A percentile compares a stretch with the other conserved stretches of the same genome.
phyloP scores from a whole-genome alignment of 176 grass and related monocot species.

The Microstegium vimineum region DNA sequence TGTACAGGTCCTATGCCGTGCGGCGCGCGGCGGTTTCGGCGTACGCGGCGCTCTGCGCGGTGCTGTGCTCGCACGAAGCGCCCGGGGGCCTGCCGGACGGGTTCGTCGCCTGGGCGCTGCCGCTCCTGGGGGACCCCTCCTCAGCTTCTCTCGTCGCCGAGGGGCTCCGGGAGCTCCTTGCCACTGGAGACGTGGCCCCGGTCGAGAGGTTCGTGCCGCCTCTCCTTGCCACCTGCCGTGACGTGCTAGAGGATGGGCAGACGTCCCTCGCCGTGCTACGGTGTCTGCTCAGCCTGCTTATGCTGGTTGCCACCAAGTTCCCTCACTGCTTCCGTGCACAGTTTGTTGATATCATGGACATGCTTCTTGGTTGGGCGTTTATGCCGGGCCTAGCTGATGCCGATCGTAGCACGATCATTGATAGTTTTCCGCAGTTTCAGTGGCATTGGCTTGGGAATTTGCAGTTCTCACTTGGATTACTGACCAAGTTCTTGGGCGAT shows the following conservation, averaged over 20 bases:
- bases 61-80: slow-evolving; percentile 59
- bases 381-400: slow-evolving; percentile 70
- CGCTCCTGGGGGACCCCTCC: slow-evolving; percentile 61
- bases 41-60: slow-evolving; percentile 74
- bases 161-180: slow-evolving; percentile 70
- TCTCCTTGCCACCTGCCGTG: slow-evolving; percentile 69
- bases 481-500: slow-evolving; percentile 92
- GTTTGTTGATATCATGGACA: slow-evolving; percentile 82
- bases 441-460: slow-evolving; percentile 85
- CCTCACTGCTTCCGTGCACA: slow-evolving; percentile 74
- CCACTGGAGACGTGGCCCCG: slow-evolving; percentile 46
- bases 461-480: slow-evolving; percentile 74
- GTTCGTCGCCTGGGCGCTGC: slow-evolving; percentile 84
- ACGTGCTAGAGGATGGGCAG: slow-evolving; percentile 86
- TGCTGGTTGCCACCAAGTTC: slow-evolving; percentile 74
- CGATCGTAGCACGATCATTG: slow-evolving; percentile 72
- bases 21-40: slow-evolving; percentile 67
- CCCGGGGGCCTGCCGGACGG: slow-evolving; percentile 68
- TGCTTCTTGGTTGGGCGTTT: slow-evolving; percentile 90
- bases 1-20: slow-evolving; percentile 68
- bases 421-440: slow-evolving; percentile 88
- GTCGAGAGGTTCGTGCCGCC: slow-evolving; percentile 74
- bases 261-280: slow-evolving; percentile 74
- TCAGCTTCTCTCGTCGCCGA: slow-evolving; percentile 59
- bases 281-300: slow-evolving; percentile 70